Base-by-base conservation (phyloP, 2,329 filamentous ascomycete genomes). In the Stylonectria norvegica region DNA sequence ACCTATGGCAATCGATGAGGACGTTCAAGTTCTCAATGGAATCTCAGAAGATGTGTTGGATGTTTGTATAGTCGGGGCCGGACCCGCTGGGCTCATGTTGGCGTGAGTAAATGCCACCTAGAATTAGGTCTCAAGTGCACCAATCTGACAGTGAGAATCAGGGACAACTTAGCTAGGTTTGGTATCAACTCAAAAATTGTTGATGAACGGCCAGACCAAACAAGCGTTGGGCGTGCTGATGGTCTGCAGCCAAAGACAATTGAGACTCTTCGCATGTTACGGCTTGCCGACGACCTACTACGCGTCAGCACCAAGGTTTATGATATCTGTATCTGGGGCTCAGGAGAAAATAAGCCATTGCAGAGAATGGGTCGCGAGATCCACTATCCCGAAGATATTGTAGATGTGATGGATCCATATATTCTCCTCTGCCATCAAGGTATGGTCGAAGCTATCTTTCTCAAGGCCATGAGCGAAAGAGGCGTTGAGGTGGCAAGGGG, bases 211-310 rank as follows among this genome's bases (percentile, higher is more conserved):
- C 67, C 75, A 18, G 76, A 83, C 53, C 78, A 78, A 52, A 89
- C 85, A 1, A 70, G 76, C 4, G 81, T 81, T 5, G 83, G 83
- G 48, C 72, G 72, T 52, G 83, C 83, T 42, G 85, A 88, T 61
- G 84, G 84, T 20, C 69, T 88, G 36, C 84, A 88, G 55, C 84
- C 84, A 25, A 88, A 88, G 65, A 85, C 83, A 0, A 85, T 89
- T 52, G 84, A 88, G 66, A 88, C 84, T 0, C 75, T 87, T 53
- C 77, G 78, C 43, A 83, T 86, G 65, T 78, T 88, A 67, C 71
- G 82, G 12, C 65, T 87, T 6, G 81, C 78, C 10, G 82, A 86
- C 47, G 70, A 76, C 2, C 63, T 88, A 17, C 63, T 88, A 20
- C 76, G 76, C 45, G 75, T 80, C 49, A 83, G 81, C 9, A 83